phyloP scores from a whole-genome alignment of 225 moss, liverwort and hornwort genomes.

The Straminergon stramineum region DNA sequence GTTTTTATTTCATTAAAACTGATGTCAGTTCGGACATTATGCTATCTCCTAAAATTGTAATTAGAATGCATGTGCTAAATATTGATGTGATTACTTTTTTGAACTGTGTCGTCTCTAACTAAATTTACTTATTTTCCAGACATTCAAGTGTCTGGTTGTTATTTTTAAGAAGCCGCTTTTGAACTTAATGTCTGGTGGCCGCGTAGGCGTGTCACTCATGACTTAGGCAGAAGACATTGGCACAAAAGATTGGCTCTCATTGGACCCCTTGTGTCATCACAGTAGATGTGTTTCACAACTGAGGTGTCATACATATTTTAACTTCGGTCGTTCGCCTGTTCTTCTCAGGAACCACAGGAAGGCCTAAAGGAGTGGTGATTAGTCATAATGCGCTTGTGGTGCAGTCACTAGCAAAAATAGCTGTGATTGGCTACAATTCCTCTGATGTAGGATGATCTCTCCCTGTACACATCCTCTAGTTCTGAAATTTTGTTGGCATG shows the following conservation, averaged over 20 bases:
- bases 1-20: not conserved
- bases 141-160: not conserved
- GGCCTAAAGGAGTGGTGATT: constrained; percentile 88
- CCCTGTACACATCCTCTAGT: not conserved
- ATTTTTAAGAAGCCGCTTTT: not conserved
- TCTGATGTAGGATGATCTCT: constrained; percentile 58
- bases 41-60: not conserved
- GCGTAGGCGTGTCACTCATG: not conserved
- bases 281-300: not conserved
- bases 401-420: constrained; percentile 78
- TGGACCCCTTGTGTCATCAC: not conserved
- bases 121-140: not conserved
- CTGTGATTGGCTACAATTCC: constrained; percentile 64
- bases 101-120: not conserved
- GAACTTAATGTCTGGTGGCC: not conserved
- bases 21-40: not conserved
- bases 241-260: not conserved
- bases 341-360: constrained; percentile 85
- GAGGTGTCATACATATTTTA: not conserved
- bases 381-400: constrained; percentile 74
- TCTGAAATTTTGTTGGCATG: not conserved
- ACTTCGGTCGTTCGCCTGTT: not conserved
- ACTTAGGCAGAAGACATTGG: not conserved
- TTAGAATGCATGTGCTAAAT: not conserved
- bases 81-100: not conserved